Conservation (phyloP, 768 basidiomycete genomes). For the Tylopilus rubrobrunneus region DNA sequence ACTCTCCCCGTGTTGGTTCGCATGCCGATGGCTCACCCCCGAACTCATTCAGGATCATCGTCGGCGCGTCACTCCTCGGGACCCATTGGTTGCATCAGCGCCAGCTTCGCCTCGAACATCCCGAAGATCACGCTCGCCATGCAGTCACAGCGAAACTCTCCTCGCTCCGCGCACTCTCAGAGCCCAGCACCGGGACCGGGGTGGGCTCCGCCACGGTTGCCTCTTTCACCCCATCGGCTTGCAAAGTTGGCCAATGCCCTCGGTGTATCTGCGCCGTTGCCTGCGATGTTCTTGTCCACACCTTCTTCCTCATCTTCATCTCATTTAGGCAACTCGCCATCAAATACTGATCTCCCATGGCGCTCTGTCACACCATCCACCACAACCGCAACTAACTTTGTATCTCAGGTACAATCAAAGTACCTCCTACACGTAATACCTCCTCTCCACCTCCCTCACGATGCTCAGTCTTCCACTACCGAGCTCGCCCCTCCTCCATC, state of each 20-base stretch:
- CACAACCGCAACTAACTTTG: constrained; percentile 36
- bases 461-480: constrained; percentile 37
- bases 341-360: constrained; percentile 34
- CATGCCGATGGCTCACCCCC: neutral
- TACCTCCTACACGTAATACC: constrained; percentile 84
- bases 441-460: constrained; percentile 66
- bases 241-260: constrained; percentile 85
- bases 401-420: constrained; percentile 47
- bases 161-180: constrained; percentile 6
- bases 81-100: constrained; percentile 2
- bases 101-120: neutral
- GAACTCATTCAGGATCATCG: neutral
- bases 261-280: constrained; percentile 73
- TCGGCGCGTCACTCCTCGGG: constrained; percentile 1
- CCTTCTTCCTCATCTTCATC: constrained; percentile 10
- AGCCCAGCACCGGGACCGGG: constrained; percentile 5
- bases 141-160: constrained; percentile 15
- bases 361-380: constrained; percentile 51
- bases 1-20: neutral
- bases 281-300: constrained; percentile 36
- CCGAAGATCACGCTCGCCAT: constrained; percentile 4
- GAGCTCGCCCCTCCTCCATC: constrained; percentile 51
- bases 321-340: constrained; percentile 17
- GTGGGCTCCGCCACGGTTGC: constrained; percentile 68
- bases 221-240: constrained; percentile 70